A percentile compares a stretch with the other conserved stretches of the same genome.
Conservation (phyloP, 345 rosid genomes). For the Citrus maxima region DNA sequence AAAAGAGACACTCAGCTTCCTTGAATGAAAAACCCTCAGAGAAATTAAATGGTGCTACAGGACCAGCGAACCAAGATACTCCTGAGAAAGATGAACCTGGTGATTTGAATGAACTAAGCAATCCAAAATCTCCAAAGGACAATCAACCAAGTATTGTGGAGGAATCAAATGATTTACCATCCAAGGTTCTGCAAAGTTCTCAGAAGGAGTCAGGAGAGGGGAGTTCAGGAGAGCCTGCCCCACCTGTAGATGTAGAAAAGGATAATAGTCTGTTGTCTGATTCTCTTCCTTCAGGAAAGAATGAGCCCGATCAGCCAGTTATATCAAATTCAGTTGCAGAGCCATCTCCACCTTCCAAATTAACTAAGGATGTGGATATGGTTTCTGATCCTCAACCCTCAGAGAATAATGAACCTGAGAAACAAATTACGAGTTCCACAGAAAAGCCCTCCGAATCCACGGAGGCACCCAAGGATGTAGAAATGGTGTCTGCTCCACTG, state of each 20-base stretch:
- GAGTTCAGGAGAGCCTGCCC: constrained; percentile 32
- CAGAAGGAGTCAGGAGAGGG: constrained; percentile 29
- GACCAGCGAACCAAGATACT: constrained; percentile 12
- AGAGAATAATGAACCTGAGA: constrained; percentile 16
- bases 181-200: constrained; percentile 27
- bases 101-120: constrained; percentile 33
- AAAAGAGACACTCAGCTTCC: constrained; percentile 34
- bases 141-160: constrained; percentile 16
- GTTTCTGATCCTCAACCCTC: constrained; percentile 23
- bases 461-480: constrained; percentile 38
- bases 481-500: constrained; percentile 31
- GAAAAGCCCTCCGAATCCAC: constrained; percentile 15
- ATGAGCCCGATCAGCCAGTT: constrained; percentile 32
- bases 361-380: constrained; percentile 32
- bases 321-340: constrained; percentile 33
- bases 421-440: constrained; percentile 3
- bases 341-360: constrained; percentile 22
- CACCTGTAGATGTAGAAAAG: constrained; percentile 30
- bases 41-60: constrained; percentile 26
- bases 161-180: constrained; percentile 20
- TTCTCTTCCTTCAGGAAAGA: constrained; percentile 31
- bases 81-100: constrained; percentile 33
- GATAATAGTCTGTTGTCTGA: constrained; percentile 38
- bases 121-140: constrained; percentile 25
- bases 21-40: constrained; percentile 25